A percentile compares a stretch with the other conserved stretches of the same genome.
These are phyloP conservation scores for Xanthoceras sorbifolium DNA, from an alignment of 345 rosid species.

Conservation along the genomic window DNA sequence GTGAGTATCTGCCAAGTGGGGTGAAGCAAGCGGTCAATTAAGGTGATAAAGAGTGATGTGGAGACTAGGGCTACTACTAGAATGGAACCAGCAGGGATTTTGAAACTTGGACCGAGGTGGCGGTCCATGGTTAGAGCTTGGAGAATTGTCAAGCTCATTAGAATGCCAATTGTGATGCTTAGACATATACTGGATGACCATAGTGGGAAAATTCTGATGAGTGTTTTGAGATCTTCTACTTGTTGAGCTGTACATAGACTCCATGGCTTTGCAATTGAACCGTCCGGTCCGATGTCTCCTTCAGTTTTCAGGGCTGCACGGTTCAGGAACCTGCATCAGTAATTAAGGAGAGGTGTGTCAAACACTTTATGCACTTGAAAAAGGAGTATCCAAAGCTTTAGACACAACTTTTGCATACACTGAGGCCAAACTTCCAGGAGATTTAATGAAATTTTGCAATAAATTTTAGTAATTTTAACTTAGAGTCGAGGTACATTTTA, in stretches of 20 bases:
- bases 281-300: slow-evolving; percentile 36
- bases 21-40: slow-evolving; percentile 34
- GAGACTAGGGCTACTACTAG: slow-evolving; percentile 33
- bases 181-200: slow-evolving; percentile 38
- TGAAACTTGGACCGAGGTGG: slow-evolving; percentile 41
- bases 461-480: not conserved
- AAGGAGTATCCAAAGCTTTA: too few relatives aligned
- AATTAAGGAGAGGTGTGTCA: slow-evolving; percentile 8
- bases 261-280: slow-evolving; percentile 39
- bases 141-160: slow-evolving; percentile 38
- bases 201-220: slow-evolving; percentile 46
- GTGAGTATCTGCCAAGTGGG: slow-evolving; percentile 43
- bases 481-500: too few relatives aligned
- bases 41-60: slow-evolving; percentile 21
- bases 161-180: slow-evolving; percentile 33
- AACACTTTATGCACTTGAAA: not conserved
- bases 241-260: slow-evolving; percentile 54
- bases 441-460: not conserved
- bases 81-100: slow-evolving; percentile 49
- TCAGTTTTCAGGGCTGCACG: slow-evolving; percentile 45
- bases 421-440: not conserved
- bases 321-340: slow-evolving; percentile 43
- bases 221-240: slow-evolving; percentile 61
- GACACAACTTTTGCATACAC: not conserved
- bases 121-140: slow-evolving; percentile 57